These are phyloP conservation scores for Spongospora subterranea DNA, from an alignment of 208 protist genomes.

Conservation along the genomic window DNA sequence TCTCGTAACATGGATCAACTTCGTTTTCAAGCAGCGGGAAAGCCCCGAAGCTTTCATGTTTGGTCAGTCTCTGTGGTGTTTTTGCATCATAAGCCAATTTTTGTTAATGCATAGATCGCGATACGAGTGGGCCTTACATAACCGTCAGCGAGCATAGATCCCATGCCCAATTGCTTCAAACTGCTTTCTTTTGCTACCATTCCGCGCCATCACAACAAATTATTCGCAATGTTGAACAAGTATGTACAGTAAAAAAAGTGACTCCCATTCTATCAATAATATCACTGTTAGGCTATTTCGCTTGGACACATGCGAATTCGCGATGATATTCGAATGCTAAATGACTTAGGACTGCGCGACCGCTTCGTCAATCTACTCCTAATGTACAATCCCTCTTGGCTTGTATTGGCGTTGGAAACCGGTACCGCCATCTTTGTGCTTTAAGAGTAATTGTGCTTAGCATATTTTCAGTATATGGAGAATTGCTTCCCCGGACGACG, in stretches of 20 bases:
- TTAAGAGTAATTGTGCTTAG: background rate
- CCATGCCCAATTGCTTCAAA: slow-evolving; percentile 14
- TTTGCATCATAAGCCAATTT: background rate
- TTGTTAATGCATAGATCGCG: background rate
- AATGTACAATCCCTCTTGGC: background rate
- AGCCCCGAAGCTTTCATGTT: background rate
- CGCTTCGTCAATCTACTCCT: background rate
- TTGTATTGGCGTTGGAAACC: background rate
- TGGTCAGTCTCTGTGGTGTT: background rate
- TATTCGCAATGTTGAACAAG: background rate
- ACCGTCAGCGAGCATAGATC: background rate
- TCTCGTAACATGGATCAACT: background rate
- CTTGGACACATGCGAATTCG: slow-evolving; percentile 26
- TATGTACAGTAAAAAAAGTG: background rate
- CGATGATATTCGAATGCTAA: slow-evolving; percentile 39
- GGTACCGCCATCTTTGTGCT: background rate
- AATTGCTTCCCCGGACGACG: background rate
- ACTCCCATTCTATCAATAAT: background rate
- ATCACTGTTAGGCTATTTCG: background rate
- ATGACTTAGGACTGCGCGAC: slow-evolving; percentile 31
- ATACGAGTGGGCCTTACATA: background rate
- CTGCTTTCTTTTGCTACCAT: slow-evolving; percentile 9
- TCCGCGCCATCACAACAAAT: background rate
- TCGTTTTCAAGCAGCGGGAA: slow-evolving; percentile 39
- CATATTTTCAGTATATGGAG: slow-evolving; percentile 41